phyloP scores from a whole-genome alignment of 2,329 filamentous ascomycete species.

The Coniochaeta hoffmannii region DNA sequence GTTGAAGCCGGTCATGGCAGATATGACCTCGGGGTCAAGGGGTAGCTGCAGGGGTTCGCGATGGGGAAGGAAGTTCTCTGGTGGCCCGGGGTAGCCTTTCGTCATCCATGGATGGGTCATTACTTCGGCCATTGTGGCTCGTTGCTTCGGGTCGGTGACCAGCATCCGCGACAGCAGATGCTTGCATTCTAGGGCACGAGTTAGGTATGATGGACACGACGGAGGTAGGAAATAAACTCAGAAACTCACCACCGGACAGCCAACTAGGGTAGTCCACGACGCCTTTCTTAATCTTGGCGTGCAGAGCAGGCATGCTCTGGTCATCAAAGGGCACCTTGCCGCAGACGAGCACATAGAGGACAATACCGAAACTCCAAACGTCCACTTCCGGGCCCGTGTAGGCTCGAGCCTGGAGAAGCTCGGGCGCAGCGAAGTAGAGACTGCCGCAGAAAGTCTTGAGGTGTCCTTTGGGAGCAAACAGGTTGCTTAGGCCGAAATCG shows the following conservation, averaged over 20 bases:
- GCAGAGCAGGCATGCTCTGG: constrained; percentile 96
- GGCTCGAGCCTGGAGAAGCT: constrained; percentile 84
- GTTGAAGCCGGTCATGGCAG: constrained; percentile 96
- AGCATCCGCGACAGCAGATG: constrained; percentile 91
- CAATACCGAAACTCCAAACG: constrained; percentile 97
- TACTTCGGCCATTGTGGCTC: constrained; percentile 83
- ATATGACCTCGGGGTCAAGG: constrained; percentile 73
- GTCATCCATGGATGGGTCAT: constrained; percentile 94
- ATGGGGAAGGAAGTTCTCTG: constrained; percentile 79
- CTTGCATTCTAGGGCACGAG: constrained; percentile 67
- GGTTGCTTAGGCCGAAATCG: constrained; percentile 94
- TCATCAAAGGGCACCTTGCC: constrained; percentile 98
- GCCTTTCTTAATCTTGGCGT: constrained; percentile 98
- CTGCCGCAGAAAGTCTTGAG: constrained; percentile 97
- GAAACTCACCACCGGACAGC: constrained; percentile 75
- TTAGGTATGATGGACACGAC: constrained; percentile 23
- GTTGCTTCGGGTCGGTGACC: constrained; percentile 82
- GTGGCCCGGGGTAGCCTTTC: constrained; percentile 79
- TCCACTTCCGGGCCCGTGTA: constrained; percentile 97
- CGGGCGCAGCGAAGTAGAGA: constrained; percentile 94
- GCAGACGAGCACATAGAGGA: constrained; percentile 92
- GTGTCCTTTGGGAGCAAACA: constrained; percentile 78
- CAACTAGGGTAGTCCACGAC: constrained; percentile 92
- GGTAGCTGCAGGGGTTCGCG: constrained; percentile 83
- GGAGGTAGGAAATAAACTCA: neutral